A percentile compares a stretch with the other conserved stretches of the same genome.
These are phyloP conservation scores for Magnaporthiopsis poae DNA, from an alignment of 2,329 filamentous ascomycete genomes.

Conservation along the genomic window DNA sequence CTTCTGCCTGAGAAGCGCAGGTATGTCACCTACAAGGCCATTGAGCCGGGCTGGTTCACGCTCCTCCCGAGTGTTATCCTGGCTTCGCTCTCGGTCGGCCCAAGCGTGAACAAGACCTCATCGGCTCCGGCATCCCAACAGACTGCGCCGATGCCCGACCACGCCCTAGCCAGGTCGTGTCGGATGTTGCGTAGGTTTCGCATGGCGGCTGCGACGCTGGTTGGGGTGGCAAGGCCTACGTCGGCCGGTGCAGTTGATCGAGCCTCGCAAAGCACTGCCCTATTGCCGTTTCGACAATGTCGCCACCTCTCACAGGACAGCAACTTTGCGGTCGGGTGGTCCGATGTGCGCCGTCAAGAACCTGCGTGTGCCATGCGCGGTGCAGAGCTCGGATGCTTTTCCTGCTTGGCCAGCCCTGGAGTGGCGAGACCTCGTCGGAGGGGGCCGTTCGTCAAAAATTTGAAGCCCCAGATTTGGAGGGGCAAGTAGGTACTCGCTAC, in stretches of 20 bases:
- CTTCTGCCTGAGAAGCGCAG: not conserved
- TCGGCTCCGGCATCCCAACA: constrained; percentile 79
- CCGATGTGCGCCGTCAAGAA: not conserved
- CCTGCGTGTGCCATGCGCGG: not conserved
- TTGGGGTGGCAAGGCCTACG: not conserved
- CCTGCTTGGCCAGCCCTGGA: not conserved
- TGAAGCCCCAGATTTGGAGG: not conserved
- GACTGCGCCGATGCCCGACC: constrained; percentile 58
- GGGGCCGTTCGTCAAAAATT: not conserved
- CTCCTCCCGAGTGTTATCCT: constrained; percentile 62
- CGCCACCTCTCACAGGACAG: not conserved
- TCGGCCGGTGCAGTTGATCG: not conserved
- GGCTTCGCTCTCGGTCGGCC: constrained; percentile 60
- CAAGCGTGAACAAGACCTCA: constrained; percentile 72
- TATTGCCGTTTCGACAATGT: not conserved
- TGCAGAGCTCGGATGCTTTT: not conserved
- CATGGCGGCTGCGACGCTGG: constrained; percentile 43
- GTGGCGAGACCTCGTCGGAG: not conserved
- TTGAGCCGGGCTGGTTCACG: constrained; percentile 11
- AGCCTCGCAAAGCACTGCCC: not conserved
- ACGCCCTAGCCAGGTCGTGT: constrained; percentile 54
- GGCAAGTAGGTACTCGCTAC: not conserved
- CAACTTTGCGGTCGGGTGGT: not conserved
- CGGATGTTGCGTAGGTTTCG: constrained; percentile 76
- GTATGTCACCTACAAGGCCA: constrained; percentile 18